Base-by-base conservation (phyloP, 441 rosid genomes). In the Hypseocharis bilobata region DNA sequence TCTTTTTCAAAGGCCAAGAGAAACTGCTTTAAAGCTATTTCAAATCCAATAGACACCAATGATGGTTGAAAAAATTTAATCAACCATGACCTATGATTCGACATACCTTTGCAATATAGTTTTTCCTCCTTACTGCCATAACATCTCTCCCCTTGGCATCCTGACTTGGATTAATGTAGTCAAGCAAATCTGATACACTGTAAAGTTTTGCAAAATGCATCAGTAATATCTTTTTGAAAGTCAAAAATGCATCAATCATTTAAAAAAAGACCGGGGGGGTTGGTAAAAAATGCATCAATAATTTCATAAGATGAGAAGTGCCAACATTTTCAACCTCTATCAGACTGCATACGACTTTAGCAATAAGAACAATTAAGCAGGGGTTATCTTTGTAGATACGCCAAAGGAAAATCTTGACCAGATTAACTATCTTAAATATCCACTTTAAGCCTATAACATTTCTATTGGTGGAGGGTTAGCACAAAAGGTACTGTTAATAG, bases 151-250 rank as follows among this genome's bases (percentile, higher is more conserved):
- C 90, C 74, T 87, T 85, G 70, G 78, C 79, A 70, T 80, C 84
- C 52, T 85, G 84, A 76, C 80, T 84, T 68, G 88, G 90, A 77
- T 82, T 85, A 70, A 87, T 87, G 80, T 82, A 87, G 77, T 87
- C 90, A 28, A 87, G 88, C 69, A 87, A 81, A 75, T 87, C 93
- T 17, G 93, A 85, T 55, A 87, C 90, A 73, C 90, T 87, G 86
- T 70, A 72, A 80, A 65, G 59, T 16, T 52, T 68, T 69, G 69
- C 51, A 68, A 72, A 65, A 44, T 0, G 8, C 32, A 60, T 72
- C 63, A 68, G 70, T 69, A 16, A 62, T 25, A 62, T 26, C 5
- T 25, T 55, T 26, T 27, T 1, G 16, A 11, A 5, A 5, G 17
- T 55, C 19, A 2, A 62, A 63, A 64, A 45, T 29, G 32, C 44